Base-by-base conservation (phyloP, 768 basidiomycete species). In the Pleurotus citrinopileatus region DNA sequence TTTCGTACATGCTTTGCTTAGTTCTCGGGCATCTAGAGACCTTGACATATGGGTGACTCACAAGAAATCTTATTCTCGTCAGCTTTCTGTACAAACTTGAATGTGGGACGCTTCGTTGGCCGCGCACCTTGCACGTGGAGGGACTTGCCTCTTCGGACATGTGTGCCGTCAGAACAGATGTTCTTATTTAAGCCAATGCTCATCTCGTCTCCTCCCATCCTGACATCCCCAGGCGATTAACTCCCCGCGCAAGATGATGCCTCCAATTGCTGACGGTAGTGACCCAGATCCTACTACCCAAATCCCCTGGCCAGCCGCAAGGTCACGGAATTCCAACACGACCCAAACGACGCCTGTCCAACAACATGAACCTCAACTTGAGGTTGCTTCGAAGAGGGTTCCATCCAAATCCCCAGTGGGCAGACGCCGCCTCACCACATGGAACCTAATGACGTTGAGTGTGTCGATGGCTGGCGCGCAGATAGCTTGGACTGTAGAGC, bases 381-480 rank as follows among this genome's bases (percentile, higher is more conserved):
- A 48, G 28, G 38, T 28, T 9, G 28, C 26, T 1, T 55, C 34
- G 29, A 60, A 63, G 37, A 57, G 51, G 26, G 59, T 45, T 28
- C 65, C 62, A 44, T 55, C 61, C 34, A 63, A 64, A 23, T 51
- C 60, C 15, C 62, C 63, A 26, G 61, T 59, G 52, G 69, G 60
- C 54, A 76, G 65, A 60, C 74, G 75, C 38, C 68, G 59, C 3
- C 58, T 80, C 47, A 67, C 78, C 10, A 82, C 83, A 66, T 87
- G 86, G 86, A 77, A 89, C 66, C 80, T 94, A 54, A 79, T 92
- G 62, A 89, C 89, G 2, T 74, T 94, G 61, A 91, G 87, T 56
- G 81, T 97, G 56, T 91, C 94, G 6, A 95, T 98, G 90, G 93
- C 85, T 40, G 96, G 96, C 13, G 91, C 90, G 4, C 91, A 97